These are phyloP conservation scores for Apophysomyces elegans DNA, from an alignment of 371 early-diverging fungal genomes.

Conservation along the genomic window DNA sequence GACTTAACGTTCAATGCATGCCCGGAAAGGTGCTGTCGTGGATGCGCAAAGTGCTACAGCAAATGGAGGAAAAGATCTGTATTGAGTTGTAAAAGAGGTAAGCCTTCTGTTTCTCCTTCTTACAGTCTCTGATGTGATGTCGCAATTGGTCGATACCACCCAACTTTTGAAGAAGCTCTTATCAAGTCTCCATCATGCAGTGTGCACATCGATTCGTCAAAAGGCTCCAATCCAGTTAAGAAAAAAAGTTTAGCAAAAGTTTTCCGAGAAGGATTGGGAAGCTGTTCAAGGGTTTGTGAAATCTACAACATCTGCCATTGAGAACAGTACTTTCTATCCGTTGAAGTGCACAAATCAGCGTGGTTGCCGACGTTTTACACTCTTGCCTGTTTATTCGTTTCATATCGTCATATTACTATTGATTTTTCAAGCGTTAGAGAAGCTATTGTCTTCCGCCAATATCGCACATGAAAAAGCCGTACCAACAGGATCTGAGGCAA, in stretches of 20 bases:
- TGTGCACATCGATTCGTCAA: too few species aligned
- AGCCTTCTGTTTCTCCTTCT: too few species aligned
- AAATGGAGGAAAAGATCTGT: too few species aligned
- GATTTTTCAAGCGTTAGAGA: slow-evolving; percentile 10
- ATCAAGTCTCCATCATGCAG: too few species aligned
- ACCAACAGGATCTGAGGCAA: background rate
- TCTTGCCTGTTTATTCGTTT: slow-evolving; percentile 6
- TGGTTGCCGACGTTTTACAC: slow-evolving; percentile 11
- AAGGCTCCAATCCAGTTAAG: too few species aligned
- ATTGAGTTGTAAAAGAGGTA: too few species aligned
- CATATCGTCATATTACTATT: background rate
- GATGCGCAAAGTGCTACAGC: too few species aligned
- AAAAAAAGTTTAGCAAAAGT: too few species aligned
- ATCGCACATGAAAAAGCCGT: background rate
- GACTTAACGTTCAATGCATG: background rate
- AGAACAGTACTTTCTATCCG: background rate
- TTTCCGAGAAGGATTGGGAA: background rate
- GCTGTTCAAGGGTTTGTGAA: background rate
- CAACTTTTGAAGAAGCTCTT: too few species aligned
- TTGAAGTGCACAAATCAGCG: slow-evolving; percentile 5
- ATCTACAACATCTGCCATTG: background rate
- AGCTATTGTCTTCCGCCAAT: background rate
- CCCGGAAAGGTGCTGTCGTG: too few species aligned
- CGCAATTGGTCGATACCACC: too few species aligned
- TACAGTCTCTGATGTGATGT: too few species aligned